Evolutionary conservation across 73 alveolate genomes (phyloP).

Genomic region (Paramecium tetraurelia): DNA sequence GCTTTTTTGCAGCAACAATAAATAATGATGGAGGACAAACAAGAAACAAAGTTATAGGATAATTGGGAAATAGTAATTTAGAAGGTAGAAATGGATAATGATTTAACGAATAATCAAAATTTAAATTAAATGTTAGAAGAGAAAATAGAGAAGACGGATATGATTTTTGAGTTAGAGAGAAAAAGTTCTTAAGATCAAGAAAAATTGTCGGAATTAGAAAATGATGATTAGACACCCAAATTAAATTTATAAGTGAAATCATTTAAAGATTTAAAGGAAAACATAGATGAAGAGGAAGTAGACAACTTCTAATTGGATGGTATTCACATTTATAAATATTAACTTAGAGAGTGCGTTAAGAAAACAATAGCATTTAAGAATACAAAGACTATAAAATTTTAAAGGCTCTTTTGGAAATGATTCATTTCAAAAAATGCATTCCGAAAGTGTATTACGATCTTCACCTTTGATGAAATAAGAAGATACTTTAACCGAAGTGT

Average conservation of each 20-base stretch:
- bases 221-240: neutral
- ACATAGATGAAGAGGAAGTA: neutral
- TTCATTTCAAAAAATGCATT: slow-evolving; percentile 31
- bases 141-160: neutral
- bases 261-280: neutral
- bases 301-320: neutral
- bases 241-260: neutral
- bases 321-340: neutral
- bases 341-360: neutral
- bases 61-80: slow-evolving; percentile 10
- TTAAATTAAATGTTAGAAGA: neutral
- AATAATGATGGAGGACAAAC: neutral
- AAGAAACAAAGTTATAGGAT: neutral
- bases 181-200: neutral
- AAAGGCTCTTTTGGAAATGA: slow-evolving; percentile 14
- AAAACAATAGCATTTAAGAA: neutral
- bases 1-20: neutral
- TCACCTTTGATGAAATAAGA: neutral
- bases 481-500: neutral
- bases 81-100: neutral
- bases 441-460: neutral
- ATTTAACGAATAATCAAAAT: neutral
- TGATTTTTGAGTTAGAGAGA: neutral
- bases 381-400: neutral
- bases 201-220: neutral